Evolutionary conservation across 2,329 filamentous ascomycete genomes (phyloP).

Genomic region (Shiraia bambusicola): DNA sequence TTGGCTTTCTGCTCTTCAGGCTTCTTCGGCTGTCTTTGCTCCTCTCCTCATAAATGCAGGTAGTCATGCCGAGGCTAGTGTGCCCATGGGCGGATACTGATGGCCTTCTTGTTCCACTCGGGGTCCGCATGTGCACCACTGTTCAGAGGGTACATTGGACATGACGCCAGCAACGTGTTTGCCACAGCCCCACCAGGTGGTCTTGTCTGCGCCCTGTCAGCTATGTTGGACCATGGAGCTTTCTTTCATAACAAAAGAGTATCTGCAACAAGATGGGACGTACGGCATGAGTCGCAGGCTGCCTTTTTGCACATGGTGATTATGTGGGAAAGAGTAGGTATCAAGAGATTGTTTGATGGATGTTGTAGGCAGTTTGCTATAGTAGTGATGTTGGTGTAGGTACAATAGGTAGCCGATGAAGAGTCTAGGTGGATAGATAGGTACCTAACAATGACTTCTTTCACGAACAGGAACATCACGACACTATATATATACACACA

Average conservation of each 20-base stretch:
- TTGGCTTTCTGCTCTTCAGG: neutral
- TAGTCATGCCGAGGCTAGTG: constrained; percentile 31
- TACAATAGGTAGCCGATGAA: neutral
- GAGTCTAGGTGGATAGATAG: no score
- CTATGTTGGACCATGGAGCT: no score
- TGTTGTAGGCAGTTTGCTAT: neutral
- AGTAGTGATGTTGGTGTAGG: constrained; percentile 1
- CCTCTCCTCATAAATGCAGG: constrained; percentile 3
- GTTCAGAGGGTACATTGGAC: constrained; percentile 56
- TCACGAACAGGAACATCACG: no score
- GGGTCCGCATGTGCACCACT: constrained; percentile 68
- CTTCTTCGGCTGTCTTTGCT: neutral
- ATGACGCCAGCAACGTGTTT: constrained; percentile 63
- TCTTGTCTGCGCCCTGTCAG: constrained; percentile 49
- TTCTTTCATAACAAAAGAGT: neutral
- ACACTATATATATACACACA: no score
- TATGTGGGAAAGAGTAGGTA: neutral
- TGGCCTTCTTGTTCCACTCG: constrained; percentile 62
- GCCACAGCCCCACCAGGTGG: constrained; percentile 67
- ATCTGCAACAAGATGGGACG: constrained; percentile 29
- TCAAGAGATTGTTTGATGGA: neutral
- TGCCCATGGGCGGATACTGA: constrained; percentile 65
- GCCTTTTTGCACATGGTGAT: constrained; percentile 65
- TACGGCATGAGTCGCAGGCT: constrained; percentile 64
- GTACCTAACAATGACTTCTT: no score